phyloP scores from a whole-genome alignment of 2,329 filamentous ascomycete species.

The Beauveria rudraprayagi region DNA sequence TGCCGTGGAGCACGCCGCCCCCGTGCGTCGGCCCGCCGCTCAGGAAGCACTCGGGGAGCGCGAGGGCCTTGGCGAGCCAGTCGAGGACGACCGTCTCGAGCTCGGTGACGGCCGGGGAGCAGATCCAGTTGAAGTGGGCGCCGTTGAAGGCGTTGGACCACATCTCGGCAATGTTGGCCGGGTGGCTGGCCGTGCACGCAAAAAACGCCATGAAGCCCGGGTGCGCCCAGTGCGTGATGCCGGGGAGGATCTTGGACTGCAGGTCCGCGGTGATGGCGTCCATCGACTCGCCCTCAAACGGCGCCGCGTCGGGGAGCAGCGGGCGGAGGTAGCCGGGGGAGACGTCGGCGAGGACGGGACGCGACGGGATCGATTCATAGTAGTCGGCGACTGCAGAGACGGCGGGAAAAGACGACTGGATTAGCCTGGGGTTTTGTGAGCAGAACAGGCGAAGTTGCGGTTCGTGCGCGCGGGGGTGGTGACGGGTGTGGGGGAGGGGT shows the following conservation, averaged over 20 bases:
- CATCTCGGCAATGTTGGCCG: slow-evolving; percentile 83
- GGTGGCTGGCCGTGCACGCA: slow-evolving; percentile 72
- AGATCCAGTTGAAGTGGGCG: slow-evolving; percentile 96
- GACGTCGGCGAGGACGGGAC: slow-evolving; percentile 68
- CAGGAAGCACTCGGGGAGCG: slow-evolving; percentile 63
- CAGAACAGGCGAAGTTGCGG: neutral
- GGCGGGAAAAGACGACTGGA: too few species aligned
- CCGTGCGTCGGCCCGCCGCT: slow-evolving; percentile 61
- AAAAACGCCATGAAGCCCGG: slow-evolving; percentile 97
- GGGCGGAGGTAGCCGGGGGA: slow-evolving; percentile 79
- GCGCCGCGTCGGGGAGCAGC: slow-evolving; percentile 62
- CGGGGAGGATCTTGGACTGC: slow-evolving; percentile 78
- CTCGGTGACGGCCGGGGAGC: slow-evolving; percentile 84
- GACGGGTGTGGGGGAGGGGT: neutral
- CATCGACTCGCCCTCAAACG: slow-evolving; percentile 64
- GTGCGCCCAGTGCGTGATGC: slow-evolving; percentile 89
- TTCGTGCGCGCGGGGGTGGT: neutral
- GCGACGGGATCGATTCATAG: slow-evolving; percentile 64
- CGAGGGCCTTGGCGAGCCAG: slow-evolving; percentile 74
- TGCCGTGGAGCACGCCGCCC: slow-evolving; percentile 91
- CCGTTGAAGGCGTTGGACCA: slow-evolving; percentile 84
- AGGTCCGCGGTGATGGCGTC: slow-evolving; percentile 74
- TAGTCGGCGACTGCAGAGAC: slow-evolving; percentile 63
- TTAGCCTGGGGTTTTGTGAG: neutral
- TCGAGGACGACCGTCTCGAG: slow-evolving; percentile 89